These are phyloP conservation scores for Ciborinia camelliae DNA, from an alignment of 2,329 filamentous ascomycete species.

Conservation along the genomic window DNA sequence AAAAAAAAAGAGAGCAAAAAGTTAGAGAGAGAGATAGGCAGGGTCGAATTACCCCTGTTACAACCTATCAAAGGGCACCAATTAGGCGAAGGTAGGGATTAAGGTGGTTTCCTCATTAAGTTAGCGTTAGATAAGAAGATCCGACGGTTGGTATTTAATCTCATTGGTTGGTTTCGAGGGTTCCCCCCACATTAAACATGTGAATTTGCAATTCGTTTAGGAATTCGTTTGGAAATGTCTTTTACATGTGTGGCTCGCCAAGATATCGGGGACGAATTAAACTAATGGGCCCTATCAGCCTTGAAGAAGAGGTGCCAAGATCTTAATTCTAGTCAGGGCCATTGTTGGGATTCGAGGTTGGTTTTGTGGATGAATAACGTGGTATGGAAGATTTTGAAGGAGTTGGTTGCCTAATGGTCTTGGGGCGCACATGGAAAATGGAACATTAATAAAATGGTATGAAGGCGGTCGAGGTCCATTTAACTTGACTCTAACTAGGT, in stretches of 20 bases:
- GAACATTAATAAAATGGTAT: no score
- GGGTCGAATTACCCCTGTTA: neutral
- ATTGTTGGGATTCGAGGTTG: no score
- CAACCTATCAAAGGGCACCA: neutral
- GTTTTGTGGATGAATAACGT: no score
- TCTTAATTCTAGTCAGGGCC: neutral
- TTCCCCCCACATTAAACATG: neutral
- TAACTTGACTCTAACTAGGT: no score
- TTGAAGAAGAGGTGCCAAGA: neutral
- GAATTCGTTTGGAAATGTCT: no score
- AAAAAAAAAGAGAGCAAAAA: neutral
- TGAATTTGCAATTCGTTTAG: no score
- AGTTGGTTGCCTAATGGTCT: no score
- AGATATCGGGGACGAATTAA: neutral
- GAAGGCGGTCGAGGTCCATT: no score
- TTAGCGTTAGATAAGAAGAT: conserved; percentile 4
- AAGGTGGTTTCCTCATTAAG: neutral
- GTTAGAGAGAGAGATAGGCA: neutral
- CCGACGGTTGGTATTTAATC: neutral
- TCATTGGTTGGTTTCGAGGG: neutral
- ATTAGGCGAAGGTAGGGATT: no score
- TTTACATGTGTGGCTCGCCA: neutral
- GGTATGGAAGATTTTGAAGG: no score
- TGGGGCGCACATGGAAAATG: no score
- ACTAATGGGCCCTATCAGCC: neutral